Percentiles rank a stretch among this genome's conserved stretches.
These are phyloP conservation scores for Amanita inopinata DNA, from an alignment of 768 basidiomycete genomes.

Conservation along the genomic window DNA sequence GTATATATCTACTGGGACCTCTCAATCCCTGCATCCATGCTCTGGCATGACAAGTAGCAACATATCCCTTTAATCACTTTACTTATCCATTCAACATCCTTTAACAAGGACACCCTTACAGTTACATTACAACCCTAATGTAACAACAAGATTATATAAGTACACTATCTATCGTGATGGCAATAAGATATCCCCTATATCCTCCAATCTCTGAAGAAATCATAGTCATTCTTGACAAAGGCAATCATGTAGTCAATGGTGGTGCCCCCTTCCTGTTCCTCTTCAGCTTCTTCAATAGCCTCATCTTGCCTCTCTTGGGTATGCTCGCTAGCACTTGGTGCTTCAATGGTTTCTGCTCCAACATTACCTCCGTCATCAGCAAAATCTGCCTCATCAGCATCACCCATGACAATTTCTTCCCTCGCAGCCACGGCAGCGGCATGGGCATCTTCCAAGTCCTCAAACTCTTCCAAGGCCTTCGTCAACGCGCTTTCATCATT, in stretches of 20 bases:
- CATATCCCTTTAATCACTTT: no score
- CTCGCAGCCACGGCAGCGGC: conserved; percentile 71
- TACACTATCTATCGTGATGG: no score
- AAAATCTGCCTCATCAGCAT: conserved; percentile 77
- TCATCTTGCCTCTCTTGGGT: conserved; percentile 17
- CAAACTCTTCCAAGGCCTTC: conserved; percentile 72
- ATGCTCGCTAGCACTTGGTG: conserved; percentile 17
- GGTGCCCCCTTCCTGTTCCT: conserved; percentile 57
- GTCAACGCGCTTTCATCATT: conserved; percentile 57
- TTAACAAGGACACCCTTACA: no score
- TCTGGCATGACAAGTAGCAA: no score
- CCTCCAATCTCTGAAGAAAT: conserved; percentile 68
- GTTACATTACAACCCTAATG: no score
- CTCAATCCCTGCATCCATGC: no score
- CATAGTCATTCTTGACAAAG: conserved; percentile 50
- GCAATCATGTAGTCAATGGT: conserved; percentile 80
- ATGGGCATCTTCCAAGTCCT: conserved; percentile 79
- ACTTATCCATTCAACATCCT: no score
- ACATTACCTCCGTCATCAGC: conserved; percentile 23
- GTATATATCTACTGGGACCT: no score
- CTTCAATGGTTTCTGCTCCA: conserved; percentile 10
- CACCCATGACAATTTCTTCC: conserved; percentile 64
- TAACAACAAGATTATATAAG: no score
- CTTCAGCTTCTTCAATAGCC: conserved; percentile 29
- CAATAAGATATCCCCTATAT: conserved; percentile 23